Evolutionary conservation across 352 stramenopile species (phyloP).

Genomic region (Stephanocyclus meneghinianus): DNA sequence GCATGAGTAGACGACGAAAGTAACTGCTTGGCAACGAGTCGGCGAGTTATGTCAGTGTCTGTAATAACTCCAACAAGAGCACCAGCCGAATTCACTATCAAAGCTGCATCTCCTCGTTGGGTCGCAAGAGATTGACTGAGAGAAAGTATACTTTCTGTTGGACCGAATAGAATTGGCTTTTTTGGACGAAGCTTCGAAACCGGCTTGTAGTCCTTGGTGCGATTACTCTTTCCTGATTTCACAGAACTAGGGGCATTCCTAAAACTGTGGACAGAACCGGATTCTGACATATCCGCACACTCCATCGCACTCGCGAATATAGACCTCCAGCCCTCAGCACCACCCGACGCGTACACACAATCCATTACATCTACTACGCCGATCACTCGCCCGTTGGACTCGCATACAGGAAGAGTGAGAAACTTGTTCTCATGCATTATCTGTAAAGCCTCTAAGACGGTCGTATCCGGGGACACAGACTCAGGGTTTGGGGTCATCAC

Average conservation of each 20-base stretch:
- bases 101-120: slow-evolving; percentile 85
- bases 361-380: slow-evolving; percentile 96
- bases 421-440: slow-evolving; percentile 99
- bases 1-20: slow-evolving; percentile 82
- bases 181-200: slow-evolving; percentile 81
- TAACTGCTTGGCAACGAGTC: slow-evolving; percentile 88
- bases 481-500: slow-evolving; percentile 98
- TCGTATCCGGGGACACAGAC: slow-evolving; percentile 89
- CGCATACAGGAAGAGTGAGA: slow-evolving; percentile 94
- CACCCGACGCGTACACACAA: slow-evolving; percentile 86
- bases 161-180: slow-evolving; percentile 86
- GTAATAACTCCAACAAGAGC: slow-evolving; percentile 92
- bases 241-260: slow-evolving; percentile 4
- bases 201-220: slow-evolving; percentile 27
- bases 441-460: slow-evolving; percentile 94
- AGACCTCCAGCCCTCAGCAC: slow-evolving; percentile 76
- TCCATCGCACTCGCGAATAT: slow-evolving; percentile 78
- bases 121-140: slow-evolving; percentile 87
- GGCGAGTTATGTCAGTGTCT: slow-evolving; percentile 92
- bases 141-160: slow-evolving; percentile 85
- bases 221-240: slow-evolving; percentile 8
- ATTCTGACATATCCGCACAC: slow-evolving; percentile 69
- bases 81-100: slow-evolving; percentile 88
- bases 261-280: slow-evolving; percentile 6
- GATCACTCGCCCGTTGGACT: slow-evolving; percentile 87